Evolutionary conservation across 257 asterid genomes (phyloP).

Genomic region (Solanum gandarillasii): DNA sequence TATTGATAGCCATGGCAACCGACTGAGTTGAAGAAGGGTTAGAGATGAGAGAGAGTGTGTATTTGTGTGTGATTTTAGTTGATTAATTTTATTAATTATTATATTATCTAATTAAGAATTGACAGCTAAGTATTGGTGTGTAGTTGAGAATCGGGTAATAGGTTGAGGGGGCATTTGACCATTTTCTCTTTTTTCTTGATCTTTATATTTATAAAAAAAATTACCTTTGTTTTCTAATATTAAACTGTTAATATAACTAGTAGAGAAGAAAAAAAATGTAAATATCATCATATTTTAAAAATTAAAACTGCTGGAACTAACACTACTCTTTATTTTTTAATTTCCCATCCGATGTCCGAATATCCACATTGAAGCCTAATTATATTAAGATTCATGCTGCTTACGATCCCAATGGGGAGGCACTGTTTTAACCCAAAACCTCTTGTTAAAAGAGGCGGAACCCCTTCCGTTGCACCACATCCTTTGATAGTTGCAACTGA

Average conservation of each 20-base stretch:
- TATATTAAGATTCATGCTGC: background rate
- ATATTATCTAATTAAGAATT: no score
- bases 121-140: no score
- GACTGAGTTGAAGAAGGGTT: no score
- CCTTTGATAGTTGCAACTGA: background rate
- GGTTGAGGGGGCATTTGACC: no score
- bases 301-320: background rate
- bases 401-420: no score
- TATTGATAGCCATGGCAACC: no score
- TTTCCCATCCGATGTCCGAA: no score
- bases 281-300: background rate
- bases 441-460: background rate
- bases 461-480: background rate
- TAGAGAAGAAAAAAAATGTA: background rate
- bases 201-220: background rate
- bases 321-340: no score
- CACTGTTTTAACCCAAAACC: background rate
- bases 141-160: no score
- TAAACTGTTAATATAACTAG: background rate
- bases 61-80: slow-evolving; percentile 24
- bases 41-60: background rate
- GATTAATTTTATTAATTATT: no score
- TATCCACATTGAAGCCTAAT: no score
- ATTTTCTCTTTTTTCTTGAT: background rate
- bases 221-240: background rate